Base-by-base conservation (phyloP, 2,329 filamentous ascomycete genomes). In the Dothistroma pini region DNA sequence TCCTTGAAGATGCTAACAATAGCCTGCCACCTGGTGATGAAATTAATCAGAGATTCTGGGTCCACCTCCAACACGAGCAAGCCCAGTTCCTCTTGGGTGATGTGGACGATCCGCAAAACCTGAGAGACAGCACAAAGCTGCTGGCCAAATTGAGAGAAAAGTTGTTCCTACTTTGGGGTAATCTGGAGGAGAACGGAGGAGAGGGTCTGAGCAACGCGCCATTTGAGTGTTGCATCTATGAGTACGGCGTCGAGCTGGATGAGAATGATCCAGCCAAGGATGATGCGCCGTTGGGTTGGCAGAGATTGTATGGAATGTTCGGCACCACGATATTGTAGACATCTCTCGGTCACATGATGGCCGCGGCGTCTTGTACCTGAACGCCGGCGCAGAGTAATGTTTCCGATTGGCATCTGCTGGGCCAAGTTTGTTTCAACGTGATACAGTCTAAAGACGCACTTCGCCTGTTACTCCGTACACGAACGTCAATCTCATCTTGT, bases 161-260 rank as follows among this genome's bases (percentile, higher is more conserved):
- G 67, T 79, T 97, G 58, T 93, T 88, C 71, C 78, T 85, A 38
- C 79, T 97, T 1, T 97, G 93, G 93, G 93, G 93, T 1, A 85
- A 96, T 63, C 79, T 97, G 1, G 87, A 93, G 71, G 91, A 96
- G 71, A 65, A 58, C 19, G 56, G 58, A 29, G 62, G 41, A 5
- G 57, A 64, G 9, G 56, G 11, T 21, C 10, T 66, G 34, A 70
- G 64, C 35, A 80, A 79, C 59, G 69, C 69, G 38, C 72, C 79
- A 0, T 82, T 83, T 59, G 77, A 80, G 38, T 79, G 77, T 66
- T 78, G 74, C 57, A 69, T 81, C 6, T 63, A 72, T 58, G 79
- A 81, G 61, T 78, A 77, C 64, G 78, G 77, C n/a, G 68, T 73
- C 1, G 66, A 74, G 21, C 62, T 68, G 44, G 60, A 74, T 71